phyloP scores from a whole-genome alignment of 495 filamentous ascomycete species.

The Aspergillus steynii region DNA sequence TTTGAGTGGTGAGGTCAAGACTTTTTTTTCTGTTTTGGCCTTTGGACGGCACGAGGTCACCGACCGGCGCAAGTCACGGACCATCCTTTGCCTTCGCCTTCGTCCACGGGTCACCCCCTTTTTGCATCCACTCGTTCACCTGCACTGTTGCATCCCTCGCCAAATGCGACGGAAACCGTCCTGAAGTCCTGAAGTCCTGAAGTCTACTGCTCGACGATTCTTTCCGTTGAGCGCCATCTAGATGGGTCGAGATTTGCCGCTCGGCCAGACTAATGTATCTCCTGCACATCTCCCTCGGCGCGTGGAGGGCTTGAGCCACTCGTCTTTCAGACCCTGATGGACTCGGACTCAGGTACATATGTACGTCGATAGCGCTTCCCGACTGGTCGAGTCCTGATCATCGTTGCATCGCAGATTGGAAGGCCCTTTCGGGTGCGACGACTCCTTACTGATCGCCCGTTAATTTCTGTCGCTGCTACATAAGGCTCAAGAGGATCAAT shows the following conservation, averaged over 20 bases:
- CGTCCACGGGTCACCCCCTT: not conserved
- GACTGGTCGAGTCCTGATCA: not conserved
- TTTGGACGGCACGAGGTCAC: not conserved
- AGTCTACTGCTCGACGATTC: not conserved
- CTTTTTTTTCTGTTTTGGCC: not conserved
- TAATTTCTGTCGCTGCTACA: not conserved
- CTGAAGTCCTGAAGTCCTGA: too few species aligned
- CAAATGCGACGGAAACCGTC: not conserved
- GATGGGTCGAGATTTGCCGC: slow-evolving; percentile 5
- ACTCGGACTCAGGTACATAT: not conserved
- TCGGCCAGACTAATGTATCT: not conserved
- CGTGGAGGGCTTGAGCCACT: not conserved
- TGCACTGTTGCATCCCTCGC: not conserved
- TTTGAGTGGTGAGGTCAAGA: slow-evolving; percentile 14
- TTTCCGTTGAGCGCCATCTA: slow-evolving; percentile 1
- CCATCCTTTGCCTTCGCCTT: not conserved
- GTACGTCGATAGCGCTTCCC: not conserved
- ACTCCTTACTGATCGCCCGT: not conserved
- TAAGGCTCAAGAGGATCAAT: not conserved
- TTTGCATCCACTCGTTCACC: not conserved
- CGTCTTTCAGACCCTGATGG: not conserved
- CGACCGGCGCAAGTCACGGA: not conserved
- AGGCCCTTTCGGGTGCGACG: not conserved
- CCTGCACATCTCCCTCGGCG: slow-evolving; percentile 2
- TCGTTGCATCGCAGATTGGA: not conserved